These are phyloP conservation scores for Blastobotrys parvus DNA, from an alignment of 805 yeast species.

Conservation along the genomic window DNA sequence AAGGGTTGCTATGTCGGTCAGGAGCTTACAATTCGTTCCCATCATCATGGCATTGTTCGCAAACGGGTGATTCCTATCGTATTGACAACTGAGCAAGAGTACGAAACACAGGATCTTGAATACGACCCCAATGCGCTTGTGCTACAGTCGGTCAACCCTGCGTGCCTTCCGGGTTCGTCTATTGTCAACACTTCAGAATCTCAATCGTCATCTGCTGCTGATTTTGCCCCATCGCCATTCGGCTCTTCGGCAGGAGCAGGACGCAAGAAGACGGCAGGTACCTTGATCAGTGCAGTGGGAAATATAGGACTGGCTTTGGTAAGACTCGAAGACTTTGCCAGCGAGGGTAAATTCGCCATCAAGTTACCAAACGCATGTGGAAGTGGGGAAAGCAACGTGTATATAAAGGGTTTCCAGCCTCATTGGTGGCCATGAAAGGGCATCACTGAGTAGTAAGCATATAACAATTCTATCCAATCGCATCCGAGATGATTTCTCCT, in stretches of 20 bases:
- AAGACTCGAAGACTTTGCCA: slow-evolving; percentile 37
- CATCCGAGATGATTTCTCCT: too few relatives aligned
- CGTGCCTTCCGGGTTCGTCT: slow-evolving; percentile 12
- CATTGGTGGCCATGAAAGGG: slow-evolving; percentile 62
- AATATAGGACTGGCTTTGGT: slow-evolving; percentile 62
- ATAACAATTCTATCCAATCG: not conserved
- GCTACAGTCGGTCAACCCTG: slow-evolving; percentile 2
- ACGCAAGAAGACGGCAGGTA: slow-evolving; percentile 37
- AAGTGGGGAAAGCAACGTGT: slow-evolving; percentile 22
- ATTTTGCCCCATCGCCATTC: slow-evolving; percentile 15
- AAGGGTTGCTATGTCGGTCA: slow-evolving; percentile 98
- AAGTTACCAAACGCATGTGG: slow-evolving; percentile 20
- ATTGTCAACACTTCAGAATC: slow-evolving; percentile 10
- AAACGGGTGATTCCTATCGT: slow-evolving; percentile 72
- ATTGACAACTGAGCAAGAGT: slow-evolving; percentile 19
- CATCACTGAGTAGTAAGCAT: not conserved
- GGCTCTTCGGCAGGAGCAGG: slow-evolving; percentile 10
- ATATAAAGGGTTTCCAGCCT: slow-evolving; percentile 49
- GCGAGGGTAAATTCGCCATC: slow-evolving; percentile 27
- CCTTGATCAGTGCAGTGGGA: slow-evolving; percentile 46
- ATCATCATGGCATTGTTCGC: slow-evolving; percentile 72
- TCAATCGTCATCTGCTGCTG: slow-evolving; percentile 1
- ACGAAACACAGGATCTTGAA: slow-evolving; percentile 6
- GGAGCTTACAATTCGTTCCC: slow-evolving; percentile 85
- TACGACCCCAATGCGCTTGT: slow-evolving; percentile 11